phyloP scores from a whole-genome alignment of 2,329 filamentous ascomycete species.

The Hypocrella siamensis region DNA sequence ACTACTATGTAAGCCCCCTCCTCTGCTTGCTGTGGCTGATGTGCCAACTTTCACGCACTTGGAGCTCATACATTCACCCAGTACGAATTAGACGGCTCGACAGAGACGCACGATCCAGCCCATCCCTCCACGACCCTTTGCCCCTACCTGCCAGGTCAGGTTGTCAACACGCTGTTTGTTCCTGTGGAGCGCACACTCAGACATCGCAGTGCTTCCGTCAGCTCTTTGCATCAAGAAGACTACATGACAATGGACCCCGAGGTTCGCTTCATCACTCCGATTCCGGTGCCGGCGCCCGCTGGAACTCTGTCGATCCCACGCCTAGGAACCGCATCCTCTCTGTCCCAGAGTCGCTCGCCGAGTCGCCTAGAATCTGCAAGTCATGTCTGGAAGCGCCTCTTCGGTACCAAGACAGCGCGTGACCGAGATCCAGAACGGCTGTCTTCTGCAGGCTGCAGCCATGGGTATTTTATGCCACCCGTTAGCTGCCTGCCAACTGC shows the following conservation, averaged over 20 bases:
- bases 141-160: constrained; percentile 76
- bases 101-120: constrained; percentile 59
- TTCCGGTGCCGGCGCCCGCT: constrained; percentile 30
- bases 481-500: background rate
- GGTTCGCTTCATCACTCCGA: constrained; percentile 59
- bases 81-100: constrained; percentile 70
- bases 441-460: background rate
- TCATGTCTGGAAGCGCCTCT: constrained; percentile 35
- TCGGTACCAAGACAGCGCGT: constrained; percentile 22
- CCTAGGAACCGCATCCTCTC: constrained; percentile 15
- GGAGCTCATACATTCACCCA: constrained; percentile 18
- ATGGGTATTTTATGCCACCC: background rate
- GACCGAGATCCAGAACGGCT: background rate
- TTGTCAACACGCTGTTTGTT: constrained; percentile 70
- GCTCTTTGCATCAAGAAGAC: constrained; percentile 39
- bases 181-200: constrained; percentile 51
- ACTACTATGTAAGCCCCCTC: constrained; percentile 71
- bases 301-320: constrained; percentile 9
- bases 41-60: too few relatives aligned
- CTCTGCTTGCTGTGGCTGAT: too few relatives aligned
- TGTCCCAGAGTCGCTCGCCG: constrained; percentile 22
- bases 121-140: constrained; percentile 64
- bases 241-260: constrained; percentile 63
- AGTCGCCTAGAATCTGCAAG: constrained; percentile 31
- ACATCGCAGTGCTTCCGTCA: constrained; percentile 49